phyloP scores from a whole-genome alignment of 768 basidiomycete species.

The Gautieria morchelliformis region DNA sequence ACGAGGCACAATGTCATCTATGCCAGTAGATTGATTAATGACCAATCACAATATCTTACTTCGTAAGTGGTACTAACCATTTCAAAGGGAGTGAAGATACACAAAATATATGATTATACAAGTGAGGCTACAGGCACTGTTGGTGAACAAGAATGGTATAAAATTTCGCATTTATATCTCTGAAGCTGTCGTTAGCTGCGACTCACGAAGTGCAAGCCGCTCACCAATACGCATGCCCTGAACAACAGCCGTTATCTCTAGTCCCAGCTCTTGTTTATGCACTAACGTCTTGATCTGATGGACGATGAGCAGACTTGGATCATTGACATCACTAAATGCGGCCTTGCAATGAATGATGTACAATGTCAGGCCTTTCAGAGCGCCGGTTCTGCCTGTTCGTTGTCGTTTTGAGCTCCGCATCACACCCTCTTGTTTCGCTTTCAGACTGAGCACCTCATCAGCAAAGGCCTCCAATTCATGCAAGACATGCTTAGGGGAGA shows the following conservation, averaged over 20 bases:
- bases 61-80: neutral
- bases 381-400: constrained; percentile 19
- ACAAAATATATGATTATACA: neutral
- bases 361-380: constrained; percentile 52
- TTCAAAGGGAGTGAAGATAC: neutral
- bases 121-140: neutral
- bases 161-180: neutral
- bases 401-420: neutral
- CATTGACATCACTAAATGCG: constrained; percentile 37
- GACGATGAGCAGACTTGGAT: constrained; percentile 56
- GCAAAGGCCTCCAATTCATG: constrained; percentile 68
- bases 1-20: too few relatives aligned
- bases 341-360: constrained; percentile 88
- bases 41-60: neutral
- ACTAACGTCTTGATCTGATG: constrained; percentile 63
- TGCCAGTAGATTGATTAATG: neutral
- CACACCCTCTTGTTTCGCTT: constrained; percentile 18
- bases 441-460: constrained; percentile 43
- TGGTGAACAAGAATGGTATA: neutral
- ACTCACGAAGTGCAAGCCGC: constrained; percentile 20
- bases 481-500: constrained; percentile 70
- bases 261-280: constrained; percentile 52
- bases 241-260: constrained; percentile 56
- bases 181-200: neutral
- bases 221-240: constrained; percentile 78